These are phyloP conservation scores for Clavispora santaluciae DNA, from an alignment of 805 yeast genomes.

Conservation along the genomic window DNA sequence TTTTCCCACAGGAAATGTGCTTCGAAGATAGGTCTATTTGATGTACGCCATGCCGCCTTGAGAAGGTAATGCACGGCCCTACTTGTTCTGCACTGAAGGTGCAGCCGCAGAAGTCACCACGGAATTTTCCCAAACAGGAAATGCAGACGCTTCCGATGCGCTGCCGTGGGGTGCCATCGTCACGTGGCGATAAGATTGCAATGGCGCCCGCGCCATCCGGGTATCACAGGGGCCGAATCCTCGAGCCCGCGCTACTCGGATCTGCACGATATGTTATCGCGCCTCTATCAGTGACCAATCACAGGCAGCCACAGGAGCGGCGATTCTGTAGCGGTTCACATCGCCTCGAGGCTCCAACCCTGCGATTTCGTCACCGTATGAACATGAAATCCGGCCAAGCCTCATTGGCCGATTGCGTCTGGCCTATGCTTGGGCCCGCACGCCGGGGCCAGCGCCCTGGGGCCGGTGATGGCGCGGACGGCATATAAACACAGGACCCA, in stretches of 20 bases:
- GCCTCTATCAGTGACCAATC: not conserved
- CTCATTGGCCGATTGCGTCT: not conserved
- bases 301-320: not conserved
- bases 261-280: not conserved
- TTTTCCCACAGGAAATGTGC: no score
- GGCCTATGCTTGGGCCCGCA: no score
- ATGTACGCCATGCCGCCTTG: no score
- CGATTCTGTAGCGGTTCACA: not conserved
- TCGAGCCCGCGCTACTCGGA: not conserved
- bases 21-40: no score
- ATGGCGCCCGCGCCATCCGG: not conserved
- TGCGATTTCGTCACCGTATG: not conserved
- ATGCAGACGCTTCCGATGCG: not conserved
- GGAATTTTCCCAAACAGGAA: not conserved
- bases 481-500: no score
- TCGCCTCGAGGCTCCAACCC: not conserved
- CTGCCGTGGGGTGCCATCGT: not conserved
- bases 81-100: no score
- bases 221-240: conserved; percentile 3
- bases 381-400: not conserved
- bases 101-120: no score
- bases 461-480: no score
- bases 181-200: not conserved
- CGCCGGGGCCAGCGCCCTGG: no score
- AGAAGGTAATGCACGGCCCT: no score